Evolutionary conservation across 176 grass and related monocot species (phyloP).

Genomic region (Avena sativa): DNA sequence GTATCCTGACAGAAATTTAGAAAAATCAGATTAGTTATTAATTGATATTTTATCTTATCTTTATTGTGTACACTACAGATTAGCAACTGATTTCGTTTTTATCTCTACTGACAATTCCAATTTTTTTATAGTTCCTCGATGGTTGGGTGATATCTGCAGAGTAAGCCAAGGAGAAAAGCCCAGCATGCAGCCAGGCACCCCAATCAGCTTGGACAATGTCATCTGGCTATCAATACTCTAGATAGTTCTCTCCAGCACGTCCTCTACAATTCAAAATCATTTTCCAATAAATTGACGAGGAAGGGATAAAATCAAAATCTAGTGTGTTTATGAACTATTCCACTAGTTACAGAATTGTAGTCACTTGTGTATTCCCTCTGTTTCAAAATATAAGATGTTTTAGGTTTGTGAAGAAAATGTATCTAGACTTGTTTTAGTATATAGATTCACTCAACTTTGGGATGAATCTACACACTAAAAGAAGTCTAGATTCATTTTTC

Average conservation of each 20-base stretch:
- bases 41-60: too few species aligned
- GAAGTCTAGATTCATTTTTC: too few species aligned
- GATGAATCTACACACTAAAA: too few species aligned
- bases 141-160: constrained; percentile 85
- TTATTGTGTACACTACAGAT: too few species aligned
- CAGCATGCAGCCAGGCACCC: constrained; percentile 12
- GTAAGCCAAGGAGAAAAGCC: constrained; percentile 58
- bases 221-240: constrained; percentile 40
- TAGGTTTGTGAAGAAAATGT: too few species aligned
- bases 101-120: constrained; percentile 1
- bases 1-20: too few species aligned
- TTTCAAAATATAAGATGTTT: too few species aligned
- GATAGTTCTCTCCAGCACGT: neutral
- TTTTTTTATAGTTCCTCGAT: constrained; percentile 68
- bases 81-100: neutral
- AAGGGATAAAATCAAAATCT: neutral
- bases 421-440: too few species aligned
- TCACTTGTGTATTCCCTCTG: too few species aligned
- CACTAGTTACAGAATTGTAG: neutral
- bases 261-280: neutral
- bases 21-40: too few species aligned
- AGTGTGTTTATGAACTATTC: neutral
- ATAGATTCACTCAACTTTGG: too few species aligned
- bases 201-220: neutral
- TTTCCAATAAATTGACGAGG: neutral